Evolutionary conservation across 208 protist species (phyloP).

Genomic region (Leishmania tarentolae): DNA sequence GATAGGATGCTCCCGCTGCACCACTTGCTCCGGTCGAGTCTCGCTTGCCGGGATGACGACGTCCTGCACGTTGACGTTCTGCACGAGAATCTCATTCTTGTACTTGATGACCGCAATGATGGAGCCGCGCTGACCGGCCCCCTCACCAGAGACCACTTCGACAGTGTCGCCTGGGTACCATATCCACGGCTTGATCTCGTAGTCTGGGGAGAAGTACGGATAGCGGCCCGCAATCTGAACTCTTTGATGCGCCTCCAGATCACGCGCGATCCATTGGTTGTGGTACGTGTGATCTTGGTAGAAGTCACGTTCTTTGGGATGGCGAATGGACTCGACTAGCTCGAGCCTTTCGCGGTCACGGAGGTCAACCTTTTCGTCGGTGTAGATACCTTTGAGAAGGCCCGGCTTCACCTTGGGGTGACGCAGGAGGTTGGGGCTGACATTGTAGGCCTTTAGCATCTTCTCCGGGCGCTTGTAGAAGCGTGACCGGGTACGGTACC

Average conservation of each 20-base stretch:
- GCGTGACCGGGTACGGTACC: constrained; percentile 77
- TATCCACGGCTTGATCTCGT: constrained; percentile 70
- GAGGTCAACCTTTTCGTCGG: constrained; percentile 77
- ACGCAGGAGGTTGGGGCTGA: constrained; percentile 66
- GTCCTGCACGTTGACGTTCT: constrained; percentile 90
- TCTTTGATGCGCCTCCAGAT: constrained; percentile 75
- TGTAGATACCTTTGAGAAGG: constrained; percentile 71
- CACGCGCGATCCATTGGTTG: constrained; percentile 85
- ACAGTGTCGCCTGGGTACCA: constrained; percentile 90
- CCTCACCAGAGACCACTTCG: constrained; percentile 77
- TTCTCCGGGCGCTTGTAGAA: constrained; percentile 77
- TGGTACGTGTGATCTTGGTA: constrained; percentile 94
- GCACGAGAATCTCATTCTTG: constrained; percentile 91
- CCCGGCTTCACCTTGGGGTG: constrained; percentile 67
- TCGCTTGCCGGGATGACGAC: constrained; percentile 86
- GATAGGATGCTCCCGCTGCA: constrained; percentile 90
- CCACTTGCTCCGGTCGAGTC: constrained; percentile 80
- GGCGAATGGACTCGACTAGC: constrained; percentile 80
- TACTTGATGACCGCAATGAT: constrained; percentile 89
- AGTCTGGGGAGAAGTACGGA: constrained; percentile 68
- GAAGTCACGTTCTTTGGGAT: constrained; percentile 88
- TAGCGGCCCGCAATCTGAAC: constrained; percentile 57
- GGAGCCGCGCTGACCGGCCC: constrained; percentile 73
- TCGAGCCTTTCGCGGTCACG: constrained; percentile 78
- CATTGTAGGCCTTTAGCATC: constrained; percentile 69